Evolutionary conservation across 2,329 filamentous ascomycete genomes (phyloP).

Genomic region (Fusarium sp.): DNA sequence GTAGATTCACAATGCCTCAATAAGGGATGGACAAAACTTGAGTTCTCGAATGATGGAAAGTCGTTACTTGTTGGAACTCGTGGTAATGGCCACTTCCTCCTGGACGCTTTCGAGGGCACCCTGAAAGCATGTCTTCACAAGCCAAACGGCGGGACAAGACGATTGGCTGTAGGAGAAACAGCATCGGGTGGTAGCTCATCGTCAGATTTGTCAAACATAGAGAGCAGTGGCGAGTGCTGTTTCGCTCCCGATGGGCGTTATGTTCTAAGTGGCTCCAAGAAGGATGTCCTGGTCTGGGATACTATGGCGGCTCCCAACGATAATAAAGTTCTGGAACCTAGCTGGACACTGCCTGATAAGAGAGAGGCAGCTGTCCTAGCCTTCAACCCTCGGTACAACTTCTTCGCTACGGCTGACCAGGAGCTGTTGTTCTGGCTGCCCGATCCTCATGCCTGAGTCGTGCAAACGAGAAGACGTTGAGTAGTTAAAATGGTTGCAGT

Average conservation of each 20-base stretch:
- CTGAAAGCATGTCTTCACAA: conserved; percentile 78
- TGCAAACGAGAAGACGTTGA: not conserved
- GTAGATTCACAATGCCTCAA: conserved; percentile 66
- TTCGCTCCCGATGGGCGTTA: conserved; percentile 91
- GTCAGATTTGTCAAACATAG: conserved; percentile 51
- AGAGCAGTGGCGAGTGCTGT: conserved; percentile 81
- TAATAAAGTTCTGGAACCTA: conserved; percentile 70
- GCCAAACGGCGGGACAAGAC: conserved; percentile 62
- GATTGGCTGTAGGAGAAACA: conserved; percentile 64
- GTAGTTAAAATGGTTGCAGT: not conserved
- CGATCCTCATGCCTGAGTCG: conserved; percentile 65
- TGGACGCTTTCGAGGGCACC: conserved; percentile 91
- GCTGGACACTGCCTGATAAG: conserved; percentile 71
- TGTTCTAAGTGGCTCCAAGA: conserved; percentile 80
- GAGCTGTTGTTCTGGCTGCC: conserved; percentile 84
- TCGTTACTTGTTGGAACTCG: conserved; percentile 85
- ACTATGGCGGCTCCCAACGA: conserved; percentile 66
- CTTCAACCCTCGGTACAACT: conserved; percentile 91
- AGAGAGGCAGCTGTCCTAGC: conserved; percentile 79
- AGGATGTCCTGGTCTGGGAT: conserved; percentile 89
- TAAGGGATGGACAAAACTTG: conserved; percentile 86
- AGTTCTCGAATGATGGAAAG: conserved; percentile 97
- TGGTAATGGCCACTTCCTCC: conserved; percentile 84
- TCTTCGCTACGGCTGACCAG: conserved; percentile 89
- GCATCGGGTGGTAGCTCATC: conserved; percentile 50